Evolutionary conservation across 2,329 filamentous ascomycete genomes (phyloP).

Genomic region (Hypoxylon rubiginosum): DNA sequence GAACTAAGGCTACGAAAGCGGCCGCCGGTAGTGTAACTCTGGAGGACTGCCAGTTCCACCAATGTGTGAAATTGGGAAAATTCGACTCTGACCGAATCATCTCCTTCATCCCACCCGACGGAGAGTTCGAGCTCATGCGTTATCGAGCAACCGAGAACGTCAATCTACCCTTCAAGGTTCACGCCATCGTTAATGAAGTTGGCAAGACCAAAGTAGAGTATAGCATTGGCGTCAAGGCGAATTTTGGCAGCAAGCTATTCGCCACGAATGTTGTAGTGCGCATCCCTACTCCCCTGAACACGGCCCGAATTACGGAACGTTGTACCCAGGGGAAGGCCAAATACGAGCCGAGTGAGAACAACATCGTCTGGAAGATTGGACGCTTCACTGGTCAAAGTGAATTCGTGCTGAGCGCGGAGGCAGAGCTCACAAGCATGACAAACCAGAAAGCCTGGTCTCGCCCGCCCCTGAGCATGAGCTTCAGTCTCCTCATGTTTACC

Average conservation of each 20-base stretch:
- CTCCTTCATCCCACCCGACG: constrained; percentile 95
- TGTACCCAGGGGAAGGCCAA: constrained; percentile 97
- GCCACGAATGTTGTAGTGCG: constrained; percentile 95
- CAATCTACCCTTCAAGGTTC: constrained; percentile 98
- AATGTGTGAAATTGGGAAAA: constrained; percentile 97
- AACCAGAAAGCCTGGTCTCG: constrained; percentile 97
- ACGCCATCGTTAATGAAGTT: constrained; percentile 97
- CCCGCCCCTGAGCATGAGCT: constrained; percentile 91
- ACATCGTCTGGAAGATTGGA: constrained; percentile 98
- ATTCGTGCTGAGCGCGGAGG: constrained; percentile 94
- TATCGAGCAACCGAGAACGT: constrained; percentile 99
- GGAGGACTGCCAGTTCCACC: constrained; percentile 98
- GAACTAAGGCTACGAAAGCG: constrained; percentile 91
- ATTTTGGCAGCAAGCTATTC: constrained; percentile 96
- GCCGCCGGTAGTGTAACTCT: constrained; percentile 95
- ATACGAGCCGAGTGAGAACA: constrained; percentile 98
- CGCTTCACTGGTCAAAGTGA: constrained; percentile 99
- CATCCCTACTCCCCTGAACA: constrained; percentile 96
- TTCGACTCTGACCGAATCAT: constrained; percentile 98
- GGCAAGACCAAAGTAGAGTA: constrained; percentile 99
- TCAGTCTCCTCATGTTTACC: constrained; percentile 97
- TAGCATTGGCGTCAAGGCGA: constrained; percentile 96
- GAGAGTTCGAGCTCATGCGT: constrained; percentile 98
- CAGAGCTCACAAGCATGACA: constrained; percentile 94
- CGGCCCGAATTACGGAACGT: constrained; percentile 90